Base-by-base conservation (phyloP, 805 yeast species). In the Brettanomyces anomalus region DNA sequence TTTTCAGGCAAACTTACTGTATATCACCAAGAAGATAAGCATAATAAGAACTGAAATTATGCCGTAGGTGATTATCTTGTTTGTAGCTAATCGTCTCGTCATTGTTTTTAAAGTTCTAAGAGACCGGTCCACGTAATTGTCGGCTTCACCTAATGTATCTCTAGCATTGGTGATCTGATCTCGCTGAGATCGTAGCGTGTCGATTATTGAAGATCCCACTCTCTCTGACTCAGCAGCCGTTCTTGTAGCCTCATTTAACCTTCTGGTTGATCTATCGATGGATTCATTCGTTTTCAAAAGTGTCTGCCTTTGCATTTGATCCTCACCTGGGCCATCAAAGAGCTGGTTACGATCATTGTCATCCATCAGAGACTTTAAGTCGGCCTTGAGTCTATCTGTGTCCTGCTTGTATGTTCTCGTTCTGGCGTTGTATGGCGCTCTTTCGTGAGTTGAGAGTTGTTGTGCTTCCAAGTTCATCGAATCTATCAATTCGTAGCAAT, bases 81-180 rank as follows among this genome's bases (percentile, higher is more conserved):
- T 90, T 5, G 96, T 90, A 10, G 94, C 87, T 71, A 89, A 72
- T 54, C 97, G 70, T 62, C 97, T 74, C 20, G 95, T 83, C 98
- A 93, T 93, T 16, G 85, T 74, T 54, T 87, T 79, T 54, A 93
- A 68, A 1, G 97, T 93, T 44, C 84, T 76, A 43, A 93, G 74
- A 43, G 93, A 81, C 57, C 84, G 81, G 63, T 93, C 97, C 42
- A 93, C 96, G 56, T 89, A 87, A 1, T 83, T 78, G 58, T 93
- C 97, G 0, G 97, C 97, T 48, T 88, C 90, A 63, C 76, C 75
- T 40, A 93, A 67, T 0, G 95, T 85, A 53, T 83, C 85, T 61
- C 97, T 77, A 18, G 96, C 78, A 53, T 89, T 87, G 42, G 77
- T 68, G 36, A 93, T 76, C 56, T 94, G 97, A 56, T 93, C 98